Base-by-base conservation (phyloP, 2,329 filamentous ascomycete species). In the Fusarium sp. region DNA sequence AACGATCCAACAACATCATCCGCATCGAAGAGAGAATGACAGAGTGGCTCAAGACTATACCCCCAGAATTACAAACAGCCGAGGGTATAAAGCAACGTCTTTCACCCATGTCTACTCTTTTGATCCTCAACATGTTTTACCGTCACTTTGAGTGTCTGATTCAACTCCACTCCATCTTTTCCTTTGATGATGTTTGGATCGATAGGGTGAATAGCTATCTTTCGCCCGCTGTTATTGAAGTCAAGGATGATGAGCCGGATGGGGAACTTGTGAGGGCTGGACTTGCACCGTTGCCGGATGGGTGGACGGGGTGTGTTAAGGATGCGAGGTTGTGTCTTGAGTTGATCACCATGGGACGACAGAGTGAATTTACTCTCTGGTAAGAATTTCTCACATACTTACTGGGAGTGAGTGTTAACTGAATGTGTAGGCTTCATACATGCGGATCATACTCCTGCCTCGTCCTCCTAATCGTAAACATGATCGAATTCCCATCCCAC, bases 401-500 rank as follows among this genome's bases (percentile, higher is more conserved):
- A 4, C 5, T 1, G 3, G 0, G n/a, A n/a, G n/a, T n/a, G 8
- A 7, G 24, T 2, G 0, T 1, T 0, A 8, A 11, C 64, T 70
- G 3, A 64, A 13, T 1, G 10, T 5, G 16, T 2, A 77, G 75
- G 75, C 67, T 77, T 6, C 71, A 71, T 3, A 65, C 58, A 8
- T 77, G 75, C 42, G 63, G 69, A 29, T 66, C 65, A 16, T 71
- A 69, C 5, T 71, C 71, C 0, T 73, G 67, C 16, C 34, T 77
- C 5, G 35, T 75, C 14, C 59, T 77, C 14, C 45, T 77, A 0
- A 58, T 75, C 14, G 62, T 77, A 29, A 77, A 77, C 16, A 74
- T 76, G 42, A 72, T 77, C 3, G 75, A 77, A 35, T 73, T 67
- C 45, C 75, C 75, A 5, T 66, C 62, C 22, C 65, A 73, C 5